Evolutionary conservation across 148 eudicot species (phyloP).

Genomic region (Chenopodium suecicum): DNA sequence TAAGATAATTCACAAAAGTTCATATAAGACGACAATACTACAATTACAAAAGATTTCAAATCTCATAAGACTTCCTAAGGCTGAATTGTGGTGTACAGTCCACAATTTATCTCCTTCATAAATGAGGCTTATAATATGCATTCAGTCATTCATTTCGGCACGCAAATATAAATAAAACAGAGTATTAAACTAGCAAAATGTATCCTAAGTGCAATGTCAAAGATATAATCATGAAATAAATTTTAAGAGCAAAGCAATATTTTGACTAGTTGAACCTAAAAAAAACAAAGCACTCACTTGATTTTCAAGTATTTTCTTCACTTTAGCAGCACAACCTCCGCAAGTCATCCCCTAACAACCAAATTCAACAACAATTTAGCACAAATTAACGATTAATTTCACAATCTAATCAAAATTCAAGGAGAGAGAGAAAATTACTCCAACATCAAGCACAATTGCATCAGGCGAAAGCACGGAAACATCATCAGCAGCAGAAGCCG

Average conservation of each 20-base stretch:
- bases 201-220: neutral
- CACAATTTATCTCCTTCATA: neutral
- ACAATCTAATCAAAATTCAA: neutral
- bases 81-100: neutral
- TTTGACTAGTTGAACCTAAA: neutral
- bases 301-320: constrained; percentile 88
- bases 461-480: constrained; percentile 55
- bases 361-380: neutral
- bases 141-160: neutral
- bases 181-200: neutral
- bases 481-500: constrained; percentile 38
- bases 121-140: neutral
- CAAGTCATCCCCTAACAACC: constrained; percentile 85
- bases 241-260: neutral
- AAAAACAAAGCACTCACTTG: constrained; percentile 52
- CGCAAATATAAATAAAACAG: neutral
- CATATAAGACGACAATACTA: neutral
- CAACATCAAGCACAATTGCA: constrained; percentile 86
- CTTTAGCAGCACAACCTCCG: constrained; percentile 95
- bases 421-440: constrained; percentile 27
- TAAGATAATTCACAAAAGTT: neutral
- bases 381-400: neutral
- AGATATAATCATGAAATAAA: too few relatives aligned
- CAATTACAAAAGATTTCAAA: neutral
- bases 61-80: neutral